Conservation (phyloP, 805 yeast species). For the Ogataea populi-albae region DNA sequence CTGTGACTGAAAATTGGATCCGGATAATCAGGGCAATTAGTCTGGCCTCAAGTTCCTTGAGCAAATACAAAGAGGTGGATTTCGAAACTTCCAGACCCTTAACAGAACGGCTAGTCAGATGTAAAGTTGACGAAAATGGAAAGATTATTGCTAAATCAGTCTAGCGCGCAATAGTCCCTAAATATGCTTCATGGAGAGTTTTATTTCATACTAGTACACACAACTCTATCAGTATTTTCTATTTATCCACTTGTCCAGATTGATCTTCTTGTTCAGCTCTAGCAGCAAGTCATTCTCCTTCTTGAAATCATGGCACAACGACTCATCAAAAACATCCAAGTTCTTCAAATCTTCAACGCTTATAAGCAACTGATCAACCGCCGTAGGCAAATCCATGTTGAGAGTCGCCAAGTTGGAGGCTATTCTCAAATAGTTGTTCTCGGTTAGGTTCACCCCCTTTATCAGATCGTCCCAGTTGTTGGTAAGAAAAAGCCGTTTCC, state of each 20-base stretch:
- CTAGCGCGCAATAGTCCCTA: neutral
- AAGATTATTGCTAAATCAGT: constrained; percentile 11
- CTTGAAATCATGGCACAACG: constrained; percentile 7
- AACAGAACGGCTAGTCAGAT: constrained; percentile 66
- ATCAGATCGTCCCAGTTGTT: constrained; percentile 50
- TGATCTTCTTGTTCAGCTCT: constrained; percentile 16
- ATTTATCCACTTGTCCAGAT: constrained; percentile 29
- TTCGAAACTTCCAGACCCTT: constrained; percentile 45
- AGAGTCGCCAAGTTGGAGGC: constrained; percentile 12
- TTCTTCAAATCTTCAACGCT: constrained; percentile 13
- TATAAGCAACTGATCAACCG: constrained; percentile 11
- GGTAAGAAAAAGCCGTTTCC: constrained; percentile 56
- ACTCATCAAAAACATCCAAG: constrained; percentile 6
- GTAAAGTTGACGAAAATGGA: constrained; percentile 46
- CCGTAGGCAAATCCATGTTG: constrained; percentile 10
- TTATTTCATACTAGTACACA: constrained; percentile 2
- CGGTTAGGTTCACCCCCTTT: constrained; percentile 11
- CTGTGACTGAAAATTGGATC: constrained; percentile 63
- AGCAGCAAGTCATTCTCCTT: constrained; percentile 15
- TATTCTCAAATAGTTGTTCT: constrained; percentile 15
- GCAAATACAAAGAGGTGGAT: constrained; percentile 42
- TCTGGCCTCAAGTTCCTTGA: constrained; percentile 53
- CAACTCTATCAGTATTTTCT: constrained; percentile 11
- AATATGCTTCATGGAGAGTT: constrained; percentile 5
- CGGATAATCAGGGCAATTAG: constrained; percentile 58